Evolutionary conservation across 1,139 yeast genomes (phyloP), one percentile per base, ranked within the genome.

Genomic region (Geotrichum histeridarum): DNA sequence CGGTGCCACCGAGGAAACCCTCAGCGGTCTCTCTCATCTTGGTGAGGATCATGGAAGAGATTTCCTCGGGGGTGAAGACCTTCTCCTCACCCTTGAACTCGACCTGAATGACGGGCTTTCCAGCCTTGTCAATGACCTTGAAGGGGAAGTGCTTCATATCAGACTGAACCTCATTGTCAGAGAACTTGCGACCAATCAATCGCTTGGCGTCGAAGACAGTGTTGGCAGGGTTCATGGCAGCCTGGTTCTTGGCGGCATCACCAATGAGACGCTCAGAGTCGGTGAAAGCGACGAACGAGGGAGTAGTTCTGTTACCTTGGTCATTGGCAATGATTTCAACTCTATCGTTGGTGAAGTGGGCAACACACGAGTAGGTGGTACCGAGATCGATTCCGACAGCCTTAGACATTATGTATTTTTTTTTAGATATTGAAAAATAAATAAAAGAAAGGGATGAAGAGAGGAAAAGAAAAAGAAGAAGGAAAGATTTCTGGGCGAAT

Each of bases 241-340:
- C 96, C 80, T 89, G 96, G 77, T 89, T 89, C 87, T 89, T 89
- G 73, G 96, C 96, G 72, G 96, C 95, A 78, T 90, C 96, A 83
- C 97, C 97, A 72, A 90, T 88, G 74, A 90, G 83, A 82, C 97
- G 88, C 82, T 89, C 96, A 73, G 87, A 87, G 74, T 86, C 84
- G 67, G 93, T 88, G 87, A 89, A 89, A 68, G 96, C 96, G 75
- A 89, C 96, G 80, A 87, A 89, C 64, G 96, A 89, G 71, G 96
- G 96, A 69, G 96, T 89, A 73, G 89, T 93, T 81, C 96, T 85
- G 88, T 89, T 89, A 84, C 96, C 96, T 81, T 89, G 96, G 77
- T 89, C 96, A 79, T 88, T 88, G 76, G 96, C 96, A 77, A 89
- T 88, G 75, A 89, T 89, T 77, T 89, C 97, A 67, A 84, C 83